A percentile compares a stretch with the other conserved stretches of the same genome.
Evolutionary conservation across 2,329 filamentous ascomycete genomes (phyloP).

Genomic region (Coniochaeta sp.): DNA sequence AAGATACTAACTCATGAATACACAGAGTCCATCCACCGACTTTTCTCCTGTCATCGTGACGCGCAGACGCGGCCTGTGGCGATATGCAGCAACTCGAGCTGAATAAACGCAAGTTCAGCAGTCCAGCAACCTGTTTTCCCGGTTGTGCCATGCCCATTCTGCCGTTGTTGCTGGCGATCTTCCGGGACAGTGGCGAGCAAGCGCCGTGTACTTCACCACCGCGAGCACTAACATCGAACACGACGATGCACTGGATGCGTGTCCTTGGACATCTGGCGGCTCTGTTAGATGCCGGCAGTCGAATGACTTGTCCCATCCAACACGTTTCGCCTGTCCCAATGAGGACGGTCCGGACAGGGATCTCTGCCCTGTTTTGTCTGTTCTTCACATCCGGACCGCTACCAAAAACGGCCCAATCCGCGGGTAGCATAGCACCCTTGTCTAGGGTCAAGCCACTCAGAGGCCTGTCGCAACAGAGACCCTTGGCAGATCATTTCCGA

Average conservation of each 20-base stretch:
- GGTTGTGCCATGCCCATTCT: not conserved
- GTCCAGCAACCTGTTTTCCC: not conserved
- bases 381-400: not conserved
- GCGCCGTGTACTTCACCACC: not conserved
- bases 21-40: not conserved
- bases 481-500: slow-evolving; percentile 1
- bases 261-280: not conserved
- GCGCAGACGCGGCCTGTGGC: not conserved
- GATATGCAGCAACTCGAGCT: not conserved
- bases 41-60: not conserved
- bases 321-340: not conserved
- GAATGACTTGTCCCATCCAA: not conserved
- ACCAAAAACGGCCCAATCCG: not conserved
- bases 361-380: slow-evolving; percentile 1
- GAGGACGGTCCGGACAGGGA: not conserved
- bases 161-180: not conserved
- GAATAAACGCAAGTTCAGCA: not conserved
- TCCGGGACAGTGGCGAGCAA: not conserved
- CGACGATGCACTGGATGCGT: too few species aligned
- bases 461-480: not conserved
- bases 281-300: not conserved
- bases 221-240: not conserved
- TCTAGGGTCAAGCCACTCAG: slow-evolving; percentile 4
- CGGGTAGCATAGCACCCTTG: not conserved
- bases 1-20: too few species aligned